A percentile compares a stretch with the other conserved stretches of the same genome.
Conservation (phyloP, 306 rosid genomes). For the Dryas octopetala region DNA sequence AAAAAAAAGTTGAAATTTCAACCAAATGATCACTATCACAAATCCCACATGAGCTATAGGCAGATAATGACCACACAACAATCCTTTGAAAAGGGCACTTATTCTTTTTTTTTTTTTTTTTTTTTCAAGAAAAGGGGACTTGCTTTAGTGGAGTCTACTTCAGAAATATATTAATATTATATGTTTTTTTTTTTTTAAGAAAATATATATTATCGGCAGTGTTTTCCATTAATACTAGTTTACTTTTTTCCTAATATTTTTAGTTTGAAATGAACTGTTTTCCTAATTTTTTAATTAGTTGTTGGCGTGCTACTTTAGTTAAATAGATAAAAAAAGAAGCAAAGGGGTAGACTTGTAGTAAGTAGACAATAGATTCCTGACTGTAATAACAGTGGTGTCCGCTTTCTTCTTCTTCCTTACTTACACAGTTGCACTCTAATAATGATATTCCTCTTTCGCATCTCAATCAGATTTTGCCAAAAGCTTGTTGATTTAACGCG, state of each 20-base stretch:
- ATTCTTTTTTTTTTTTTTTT: too few species aligned
- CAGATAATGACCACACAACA: background rate
- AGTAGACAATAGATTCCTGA: background rate
- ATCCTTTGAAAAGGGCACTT: background rate
- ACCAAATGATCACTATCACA: too few species aligned
- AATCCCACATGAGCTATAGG: background rate
- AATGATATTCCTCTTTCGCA: constrained; percentile 5
- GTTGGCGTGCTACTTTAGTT: too few species aligned
- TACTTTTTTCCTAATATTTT: background rate
- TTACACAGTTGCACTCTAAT: background rate
- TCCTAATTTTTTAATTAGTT: too few species aligned
- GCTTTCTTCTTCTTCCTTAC: background rate
- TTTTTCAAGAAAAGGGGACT: too few species aligned
- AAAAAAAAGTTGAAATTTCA: too few species aligned
- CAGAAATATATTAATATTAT: background rate
- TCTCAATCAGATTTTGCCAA: background rate
- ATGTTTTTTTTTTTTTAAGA: too few species aligned
- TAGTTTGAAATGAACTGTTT: background rate
- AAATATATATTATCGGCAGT: too few species aligned
- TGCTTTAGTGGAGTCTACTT: background rate
- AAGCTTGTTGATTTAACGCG: background rate
- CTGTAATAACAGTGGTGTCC: background rate
- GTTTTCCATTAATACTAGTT: background rate
- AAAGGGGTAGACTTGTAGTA: background rate
- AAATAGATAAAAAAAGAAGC: background rate